Conservation (phyloP, 805 yeast genomes). For the Priceomyces castillae region DNA sequence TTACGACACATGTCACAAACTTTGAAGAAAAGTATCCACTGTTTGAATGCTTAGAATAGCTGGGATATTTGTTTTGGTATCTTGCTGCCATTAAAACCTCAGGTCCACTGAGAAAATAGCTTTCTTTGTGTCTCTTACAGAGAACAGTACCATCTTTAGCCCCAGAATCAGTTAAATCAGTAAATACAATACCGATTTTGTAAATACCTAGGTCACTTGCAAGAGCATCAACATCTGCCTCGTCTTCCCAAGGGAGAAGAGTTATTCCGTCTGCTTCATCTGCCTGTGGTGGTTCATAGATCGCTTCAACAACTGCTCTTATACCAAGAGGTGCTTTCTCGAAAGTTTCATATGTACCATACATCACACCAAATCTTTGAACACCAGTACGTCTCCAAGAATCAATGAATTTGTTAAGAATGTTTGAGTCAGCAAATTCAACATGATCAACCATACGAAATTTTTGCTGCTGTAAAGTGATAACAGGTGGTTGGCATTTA, state of each 20-base stretch:
- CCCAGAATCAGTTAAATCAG: slow-evolving; percentile 88
- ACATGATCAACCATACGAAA: slow-evolving; percentile 98
- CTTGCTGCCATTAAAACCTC: slow-evolving; percentile 83
- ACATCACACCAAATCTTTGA: slow-evolving; percentile 82
- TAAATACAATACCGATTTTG: slow-evolving; percentile 81
- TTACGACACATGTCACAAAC: slow-evolving; percentile 87
- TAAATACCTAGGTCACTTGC: slow-evolving; percentile 60
- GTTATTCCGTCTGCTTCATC: slow-evolving; percentile 86
- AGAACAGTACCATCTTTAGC: slow-evolving; percentile 83
- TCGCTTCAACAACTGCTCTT: slow-evolving; percentile 90
- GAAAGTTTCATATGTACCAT: slow-evolving; percentile 77
- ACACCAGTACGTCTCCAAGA: slow-evolving; percentile 87
- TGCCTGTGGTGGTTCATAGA: slow-evolving; percentile 88
- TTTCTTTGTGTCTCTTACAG: slow-evolving; percentile 88
- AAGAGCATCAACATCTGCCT: slow-evolving; percentile 49
- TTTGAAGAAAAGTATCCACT: slow-evolving; percentile 75
- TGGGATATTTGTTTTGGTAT: slow-evolving; percentile 66
- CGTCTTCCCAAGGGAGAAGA: slow-evolving; percentile 53
- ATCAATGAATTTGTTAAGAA: slow-evolving; percentile 82
- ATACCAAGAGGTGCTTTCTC: slow-evolving; percentile 88
- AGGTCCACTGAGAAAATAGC: slow-evolving; percentile 84
- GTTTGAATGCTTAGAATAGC: slow-evolving; percentile 59
- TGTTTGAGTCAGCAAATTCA: slow-evolving; percentile 72
- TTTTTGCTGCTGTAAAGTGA: slow-evolving; percentile 83
- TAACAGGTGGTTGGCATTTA: slow-evolving; percentile 94